Evolutionary conservation across 495 filamentous ascomycete species (phyloP), one percentile per base, ranked within the genome.

Genomic region (Hapsidospora chrysogenum): DNA sequence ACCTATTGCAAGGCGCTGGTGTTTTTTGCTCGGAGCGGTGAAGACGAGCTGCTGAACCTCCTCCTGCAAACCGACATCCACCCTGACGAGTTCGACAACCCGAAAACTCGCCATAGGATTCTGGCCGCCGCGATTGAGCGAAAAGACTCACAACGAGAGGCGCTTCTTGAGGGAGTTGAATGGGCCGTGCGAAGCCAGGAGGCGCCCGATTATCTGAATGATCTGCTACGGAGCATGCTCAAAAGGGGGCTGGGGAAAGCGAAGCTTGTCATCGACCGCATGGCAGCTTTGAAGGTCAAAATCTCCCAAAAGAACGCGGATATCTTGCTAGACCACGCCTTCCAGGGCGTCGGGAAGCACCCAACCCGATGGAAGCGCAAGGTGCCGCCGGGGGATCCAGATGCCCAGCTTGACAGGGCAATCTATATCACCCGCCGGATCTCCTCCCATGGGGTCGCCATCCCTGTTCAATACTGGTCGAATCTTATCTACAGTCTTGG

Each of bases 21-120:
- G 30, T 64, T 68, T 41, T 58, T 83, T 16, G 72, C 73, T 8
- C 41, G 39, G 4, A 57, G 70, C 36, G 59, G 66, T 4, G 66
- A 76, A 10, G 53, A 58, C 1, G 61, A 70, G 3, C 51, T 77
- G 32, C 58, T 86, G 9, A 50, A 63, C 9, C 61, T 68, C 37
- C 45, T 92, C 2, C 46, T 87, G 2, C 44, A 61, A 16, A 76
- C 70, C 33, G 81, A 87, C 44, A 72, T 83, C 29, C 80, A 89
- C 50, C 79, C 79, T 0, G 79, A 85, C 39, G 61, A 68, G 3
- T 70, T 80, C 17, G 80, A 83, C 36, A 74, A 92, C 49, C 31
- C 31, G 1, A 27, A 56, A 1, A 43, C 74, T 2, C 80, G 81
- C 45, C 66, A 75, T 8, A 32, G 16, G 2, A 41, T 57, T 15